Percentiles rank a stretch among this genome's conserved stretches.
phyloP scores from a whole-genome alignment of 2,329 filamentous ascomycete species.

The Fusarium verticillioides region DNA sequence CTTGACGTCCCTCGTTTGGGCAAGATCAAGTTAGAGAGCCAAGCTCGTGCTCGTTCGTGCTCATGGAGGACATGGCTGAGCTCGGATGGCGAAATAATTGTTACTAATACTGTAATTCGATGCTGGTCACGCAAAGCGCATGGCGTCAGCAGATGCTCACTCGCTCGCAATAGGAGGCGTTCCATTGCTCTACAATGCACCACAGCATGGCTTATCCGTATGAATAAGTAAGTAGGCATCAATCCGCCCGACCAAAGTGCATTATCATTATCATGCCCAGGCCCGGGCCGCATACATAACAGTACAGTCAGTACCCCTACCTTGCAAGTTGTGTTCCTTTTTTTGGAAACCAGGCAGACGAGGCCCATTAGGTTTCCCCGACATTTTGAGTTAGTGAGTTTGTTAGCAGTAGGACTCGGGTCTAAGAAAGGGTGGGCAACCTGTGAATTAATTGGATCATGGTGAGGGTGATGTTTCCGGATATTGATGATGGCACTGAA shows the following conservation, averaged over 20 bases:
- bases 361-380: neutral
- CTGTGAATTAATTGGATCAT: conserved; percentile 2
- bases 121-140: conserved; percentile 1
- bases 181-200: neutral
- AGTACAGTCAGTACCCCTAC: neutral
- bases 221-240: neutral
- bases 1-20: neutral
- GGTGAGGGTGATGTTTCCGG: conserved; percentile 6
- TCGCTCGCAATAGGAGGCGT: conserved; percentile 32
- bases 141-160: conserved; percentile 37
- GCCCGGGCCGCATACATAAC: neutral
- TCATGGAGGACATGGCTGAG: neutral
- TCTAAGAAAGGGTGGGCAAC: conserved; percentile 9
- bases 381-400: conserved; percentile 13
- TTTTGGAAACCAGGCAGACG: conserved; percentile 23
- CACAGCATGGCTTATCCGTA: neutral
- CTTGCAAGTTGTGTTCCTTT: conserved; percentile 21
- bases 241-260: neutral
- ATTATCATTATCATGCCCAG: conserved; percentile 17
- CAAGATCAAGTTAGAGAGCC: neutral
- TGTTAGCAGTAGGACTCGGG: neutral
- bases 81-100: conserved; percentile 36
- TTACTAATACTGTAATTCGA: conserved; percentile 6
- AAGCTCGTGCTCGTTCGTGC: conserved; percentile 2
- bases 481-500: conserved; percentile 11